Base-by-base conservation (phyloP, 1,284 basidiomycete genomes). In the Papiliotrema laurentii region DNA sequence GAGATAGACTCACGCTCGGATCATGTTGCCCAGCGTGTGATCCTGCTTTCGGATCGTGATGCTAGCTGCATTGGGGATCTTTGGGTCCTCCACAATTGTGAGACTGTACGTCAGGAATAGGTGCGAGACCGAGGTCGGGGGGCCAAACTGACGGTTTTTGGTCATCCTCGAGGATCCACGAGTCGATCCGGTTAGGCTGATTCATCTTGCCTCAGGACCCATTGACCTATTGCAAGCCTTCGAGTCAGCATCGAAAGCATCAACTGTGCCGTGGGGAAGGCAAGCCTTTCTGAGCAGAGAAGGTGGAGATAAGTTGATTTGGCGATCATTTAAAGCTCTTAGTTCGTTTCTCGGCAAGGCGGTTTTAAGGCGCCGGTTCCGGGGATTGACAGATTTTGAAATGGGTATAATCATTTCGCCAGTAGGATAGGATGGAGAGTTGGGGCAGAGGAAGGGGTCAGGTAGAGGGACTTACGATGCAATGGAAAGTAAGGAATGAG, bases 21-120 rank as follows among this genome's bases (percentile, higher is more conserved):
- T 79, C 87, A 98, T 89, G 75, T 96, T 96, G 5, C 85, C 94
- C 9, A 98, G 76, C 0, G 96, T 98, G 67, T 98, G 96, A 69
- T 98, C 96, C 71, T 97, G 92, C 77, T 97, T 97, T 58, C 91
- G 81, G 60, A 98, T 80, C 61, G 89, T 87, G 58, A 98, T 82
- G 0, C 92, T 96, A 14, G 92, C 92, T 0, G 94, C 92, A 66
- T 97, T 97, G 1, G 93, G 91, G 51, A 98, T 89, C 76, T 94
- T 96, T 41, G 91, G 93, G 74, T 98, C 94, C 75, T 97, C 93
- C 11, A 83, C 83, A 47, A 97, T 80, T 66, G 92, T 88, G 51
- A 97, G 16, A 2, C 50, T 35, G 33, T 31, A n/a, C 36, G 22
- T 19, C 21, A 40, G 28, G 9, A 19, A 34, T 36, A 3, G 18